phyloP scores from a whole-genome alignment of 352 stramenopile species.

The Hyaloperonospora brassicae region DNA sequence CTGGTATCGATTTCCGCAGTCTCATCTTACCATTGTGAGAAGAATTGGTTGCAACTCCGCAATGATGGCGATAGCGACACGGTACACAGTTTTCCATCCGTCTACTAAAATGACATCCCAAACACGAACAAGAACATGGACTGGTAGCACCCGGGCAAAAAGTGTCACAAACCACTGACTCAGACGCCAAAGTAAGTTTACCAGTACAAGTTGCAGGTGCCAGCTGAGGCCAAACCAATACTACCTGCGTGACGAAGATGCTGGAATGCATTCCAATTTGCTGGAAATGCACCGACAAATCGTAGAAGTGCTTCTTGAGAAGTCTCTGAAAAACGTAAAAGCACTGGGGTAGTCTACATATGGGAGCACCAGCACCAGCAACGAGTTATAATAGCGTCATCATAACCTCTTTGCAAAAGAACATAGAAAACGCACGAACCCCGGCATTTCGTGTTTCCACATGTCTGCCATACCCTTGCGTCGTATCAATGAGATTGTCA shows the following conservation, averaged over 20 bases:
- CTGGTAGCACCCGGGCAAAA: constrained; percentile 57
- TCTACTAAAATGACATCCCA: constrained; percentile 75
- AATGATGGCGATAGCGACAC: constrained; percentile 58
- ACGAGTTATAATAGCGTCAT: neutral
- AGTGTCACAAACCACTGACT: constrained; percentile 78
- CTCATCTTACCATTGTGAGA: constrained; percentile 38
- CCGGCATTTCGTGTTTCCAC: constrained; percentile 74
- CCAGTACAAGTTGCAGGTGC: neutral
- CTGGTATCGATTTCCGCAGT: neutral
- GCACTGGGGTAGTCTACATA: constrained; percentile 44
- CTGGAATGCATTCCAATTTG: constrained; percentile 79
- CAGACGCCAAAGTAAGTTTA: neutral
- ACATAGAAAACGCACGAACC: constrained; percentile 21
- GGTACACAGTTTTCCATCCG: constrained; percentile 72
- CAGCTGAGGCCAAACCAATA: neutral
- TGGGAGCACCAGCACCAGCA: neutral
- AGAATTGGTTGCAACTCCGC: constrained; percentile 46
- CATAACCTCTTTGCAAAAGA: neutral
- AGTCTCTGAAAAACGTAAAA: constrained; percentile 78
- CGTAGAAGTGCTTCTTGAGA: constrained; percentile 53
- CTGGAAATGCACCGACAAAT: constrained; percentile 51
- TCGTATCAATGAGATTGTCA: constrained; percentile 48
- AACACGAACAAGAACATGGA: constrained; percentile 38
- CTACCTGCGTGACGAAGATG: constrained; percentile 68
- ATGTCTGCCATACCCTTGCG: constrained; percentile 51